Evolutionary conservation across 2,329 filamentous ascomycete species (phyloP).

Genomic region (Pseudogymnoascus sp.): DNA sequence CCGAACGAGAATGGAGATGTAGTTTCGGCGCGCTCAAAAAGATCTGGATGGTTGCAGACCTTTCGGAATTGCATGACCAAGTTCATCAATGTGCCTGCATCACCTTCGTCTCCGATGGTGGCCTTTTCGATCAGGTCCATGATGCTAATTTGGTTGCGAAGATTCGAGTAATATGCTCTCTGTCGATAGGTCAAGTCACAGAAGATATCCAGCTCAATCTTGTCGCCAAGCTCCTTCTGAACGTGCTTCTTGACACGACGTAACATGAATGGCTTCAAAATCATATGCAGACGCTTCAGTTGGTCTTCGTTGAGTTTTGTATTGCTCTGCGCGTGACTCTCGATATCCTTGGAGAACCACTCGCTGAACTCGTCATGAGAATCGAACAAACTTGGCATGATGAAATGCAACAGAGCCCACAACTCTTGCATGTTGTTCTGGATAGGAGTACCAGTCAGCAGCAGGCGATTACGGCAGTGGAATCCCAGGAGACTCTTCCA

Average conservation of each 20-base stretch:
- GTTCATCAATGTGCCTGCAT: slow-evolving; percentile 96
- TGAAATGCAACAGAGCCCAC: slow-evolving; percentile 96
- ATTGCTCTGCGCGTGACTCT: slow-evolving; percentile 96
- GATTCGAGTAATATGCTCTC: slow-evolving; percentile 81
- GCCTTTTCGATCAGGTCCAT: slow-evolving; percentile 98
- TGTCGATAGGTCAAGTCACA: slow-evolving; percentile 96
- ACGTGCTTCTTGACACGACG: slow-evolving; percentile 99
- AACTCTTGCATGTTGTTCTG: slow-evolving; percentile 99
- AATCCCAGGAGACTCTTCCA: slow-evolving; percentile 95
- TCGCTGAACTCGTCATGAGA: slow-evolving; percentile 89
- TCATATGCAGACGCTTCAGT: slow-evolving; percentile 94
- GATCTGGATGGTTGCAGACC: slow-evolving; percentile 95
- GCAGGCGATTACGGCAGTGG: slow-evolving; percentile 86
- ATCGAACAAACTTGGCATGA: slow-evolving; percentile 98
- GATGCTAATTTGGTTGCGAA: slow-evolving; percentile 95
- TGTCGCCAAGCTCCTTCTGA: slow-evolving; percentile 96
- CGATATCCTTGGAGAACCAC: slow-evolving; percentile 93
- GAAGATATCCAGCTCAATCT: slow-evolving; percentile 94
- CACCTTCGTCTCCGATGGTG: slow-evolving; percentile 85
- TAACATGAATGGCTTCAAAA: slow-evolving; percentile 98
- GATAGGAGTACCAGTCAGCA: slow-evolving; percentile 93
- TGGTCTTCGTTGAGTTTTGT: slow-evolving; percentile 99
- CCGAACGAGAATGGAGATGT: slow-evolving; percentile 75
- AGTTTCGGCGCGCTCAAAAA: slow-evolving; percentile 92
- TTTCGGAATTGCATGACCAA: slow-evolving; percentile 99